Conservation (phyloP, 2,329 filamentous ascomycete genomes). For the Aspergillus pseudotamarii region DNA sequence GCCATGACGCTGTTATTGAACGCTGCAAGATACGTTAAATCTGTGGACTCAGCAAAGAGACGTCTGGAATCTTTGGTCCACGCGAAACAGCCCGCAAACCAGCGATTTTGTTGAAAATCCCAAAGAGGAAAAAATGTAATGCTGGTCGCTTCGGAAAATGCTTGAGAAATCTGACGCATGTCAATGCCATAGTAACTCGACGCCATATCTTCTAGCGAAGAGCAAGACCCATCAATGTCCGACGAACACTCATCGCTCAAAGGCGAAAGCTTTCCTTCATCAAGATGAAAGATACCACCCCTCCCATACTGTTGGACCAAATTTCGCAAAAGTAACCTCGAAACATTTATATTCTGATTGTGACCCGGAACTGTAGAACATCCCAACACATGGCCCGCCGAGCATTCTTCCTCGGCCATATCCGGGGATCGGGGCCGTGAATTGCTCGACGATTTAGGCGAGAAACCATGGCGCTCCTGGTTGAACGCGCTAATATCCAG, state of each 20-base stretch:
- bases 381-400: not conserved
- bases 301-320: not conserved
- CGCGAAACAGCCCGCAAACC: not conserved
- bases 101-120: not conserved
- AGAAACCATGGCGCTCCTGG: not conserved
- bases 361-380: not conserved
- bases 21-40: not conserved
- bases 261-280: not conserved
- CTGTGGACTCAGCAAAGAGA: not conserved
- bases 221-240: not conserved
- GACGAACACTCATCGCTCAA: not conserved
- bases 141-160: not conserved
- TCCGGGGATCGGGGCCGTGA: not conserved
- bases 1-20: not conserved
- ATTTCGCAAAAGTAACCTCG: not conserved
- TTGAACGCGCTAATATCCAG: not conserved
- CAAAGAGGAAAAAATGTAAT: not conserved
- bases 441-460: not conserved
- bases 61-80: not conserved
- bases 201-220: not conserved
- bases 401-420: not conserved
- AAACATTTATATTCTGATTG: not conserved
- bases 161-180: not conserved
- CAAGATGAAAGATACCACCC: not conserved
- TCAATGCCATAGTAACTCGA: not conserved